These are phyloP conservation scores for Pyrenochaeta sp. DNA, from an alignment of 2,329 filamentous ascomycete genomes.

Conservation along the genomic window DNA sequence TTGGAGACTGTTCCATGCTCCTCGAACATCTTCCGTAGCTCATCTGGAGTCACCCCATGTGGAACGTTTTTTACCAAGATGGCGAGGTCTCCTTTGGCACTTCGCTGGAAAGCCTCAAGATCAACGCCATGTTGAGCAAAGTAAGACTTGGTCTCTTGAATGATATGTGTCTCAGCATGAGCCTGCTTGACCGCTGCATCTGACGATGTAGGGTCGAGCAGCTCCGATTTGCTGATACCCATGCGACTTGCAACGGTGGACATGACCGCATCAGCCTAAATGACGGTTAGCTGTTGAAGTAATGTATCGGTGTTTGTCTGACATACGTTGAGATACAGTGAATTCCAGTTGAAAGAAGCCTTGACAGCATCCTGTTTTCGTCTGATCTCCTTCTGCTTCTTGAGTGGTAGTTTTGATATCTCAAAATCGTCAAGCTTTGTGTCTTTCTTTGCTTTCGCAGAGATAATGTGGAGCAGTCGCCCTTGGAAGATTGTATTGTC, in stretches of 20 bases:
- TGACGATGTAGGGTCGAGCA: constrained; percentile 93
- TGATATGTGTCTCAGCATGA: constrained; percentile 93
- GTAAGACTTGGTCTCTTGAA: constrained; percentile 94
- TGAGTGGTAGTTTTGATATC: constrained; percentile 89
- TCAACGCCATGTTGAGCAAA: constrained; percentile 89
- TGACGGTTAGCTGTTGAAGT: no score
- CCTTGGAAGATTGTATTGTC: constrained; percentile 93
- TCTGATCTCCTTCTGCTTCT: constrained; percentile 91
- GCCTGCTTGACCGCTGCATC: constrained; percentile 97
- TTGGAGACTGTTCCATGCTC: constrained; percentile 82
- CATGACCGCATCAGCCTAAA: constrained; percentile 81
- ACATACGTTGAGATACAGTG: constrained; percentile 93
- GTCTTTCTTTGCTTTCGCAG: constrained; percentile 82
- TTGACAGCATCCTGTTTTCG: constrained; percentile 82
- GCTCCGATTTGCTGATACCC: constrained; percentile 87
- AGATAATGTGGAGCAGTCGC: constrained; percentile 87
- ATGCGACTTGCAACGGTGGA: constrained; percentile 86
- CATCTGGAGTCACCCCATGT: constrained; percentile 79
- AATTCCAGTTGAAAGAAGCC: constrained; percentile 94
- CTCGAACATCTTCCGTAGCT: constrained; percentile 82
- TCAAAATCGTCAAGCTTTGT: constrained; percentile 86
- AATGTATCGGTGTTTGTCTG: no score
- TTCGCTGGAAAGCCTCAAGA: constrained; percentile 87
- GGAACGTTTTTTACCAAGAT: constrained; percentile 97
- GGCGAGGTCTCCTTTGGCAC: constrained; percentile 82